Percentiles rank a stretch among this genome's conserved stretches.
phyloP scores from a whole-genome alignment of 306 rosid species.

The Quercus mongolica region DNA sequence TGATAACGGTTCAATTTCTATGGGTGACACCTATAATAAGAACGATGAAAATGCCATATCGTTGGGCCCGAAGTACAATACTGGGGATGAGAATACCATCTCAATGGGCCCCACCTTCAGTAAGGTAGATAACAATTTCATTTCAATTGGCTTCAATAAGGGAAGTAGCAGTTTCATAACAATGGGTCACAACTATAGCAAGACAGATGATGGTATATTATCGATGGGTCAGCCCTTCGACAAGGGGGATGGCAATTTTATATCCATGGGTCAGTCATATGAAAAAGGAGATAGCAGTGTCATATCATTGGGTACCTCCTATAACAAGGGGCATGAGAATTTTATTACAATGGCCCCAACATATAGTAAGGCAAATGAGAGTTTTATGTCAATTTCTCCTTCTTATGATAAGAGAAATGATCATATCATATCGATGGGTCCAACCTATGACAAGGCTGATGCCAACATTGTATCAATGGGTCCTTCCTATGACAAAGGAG shows the following conservation, averaged over 20 bases:
- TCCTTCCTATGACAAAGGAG: constrained; percentile 51
- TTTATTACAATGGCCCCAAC: constrained; percentile 58
- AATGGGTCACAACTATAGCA: constrained; percentile 70
- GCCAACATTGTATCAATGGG: constrained; percentile 44
- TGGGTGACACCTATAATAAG: constrained; percentile 45
- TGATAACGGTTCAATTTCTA: constrained; percentile 44
- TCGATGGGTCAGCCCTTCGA: constrained; percentile 71
- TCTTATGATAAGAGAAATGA: constrained; percentile 47
- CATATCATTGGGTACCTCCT: constrained; percentile 63
- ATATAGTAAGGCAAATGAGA: constrained; percentile 55
- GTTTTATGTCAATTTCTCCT: constrained; percentile 58
- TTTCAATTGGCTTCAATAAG: constrained; percentile 64
- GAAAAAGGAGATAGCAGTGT: constrained; percentile 56
- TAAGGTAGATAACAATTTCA: constrained; percentile 51
- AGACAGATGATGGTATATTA: constrained; percentile 45
- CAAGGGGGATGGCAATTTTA: constrained; percentile 65
- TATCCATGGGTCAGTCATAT: constrained; percentile 73
- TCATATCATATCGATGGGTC: constrained; percentile 52
- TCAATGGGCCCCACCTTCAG: constrained; percentile 48
- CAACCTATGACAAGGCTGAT: constrained; percentile 53
- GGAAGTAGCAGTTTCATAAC: constrained; percentile 61
- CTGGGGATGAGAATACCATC: constrained; percentile 38
- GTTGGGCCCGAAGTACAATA: constrained; percentile 48
- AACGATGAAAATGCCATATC: constrained; percentile 49
- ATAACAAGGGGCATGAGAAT: constrained; percentile 58